Evolutionary conservation across 768 basidiomycete genomes (phyloP), one percentile per base, ranked within the genome.

Genomic region (Austroboletus eburneus): DNA sequence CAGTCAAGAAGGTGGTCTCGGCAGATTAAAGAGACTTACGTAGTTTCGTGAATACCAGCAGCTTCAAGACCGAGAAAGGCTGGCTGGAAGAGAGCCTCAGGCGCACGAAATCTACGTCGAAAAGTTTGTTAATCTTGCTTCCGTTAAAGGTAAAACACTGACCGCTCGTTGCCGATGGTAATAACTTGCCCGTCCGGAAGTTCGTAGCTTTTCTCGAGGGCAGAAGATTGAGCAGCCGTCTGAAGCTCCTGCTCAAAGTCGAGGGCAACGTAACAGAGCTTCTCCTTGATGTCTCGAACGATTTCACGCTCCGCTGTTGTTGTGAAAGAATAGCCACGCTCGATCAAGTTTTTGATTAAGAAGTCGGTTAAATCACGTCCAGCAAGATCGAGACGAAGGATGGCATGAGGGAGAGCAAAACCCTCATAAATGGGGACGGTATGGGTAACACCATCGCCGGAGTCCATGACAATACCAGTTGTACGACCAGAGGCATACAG

Each of bases 401-500:
- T 94, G 57, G 93, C 91, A 67, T 96, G 93, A 37, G 91, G 91
- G 37, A 96, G 79, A 35, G 87, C 72, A 75, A 91, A 95, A 70
- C 83, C 93, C 69, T 96, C 93, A 73, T 95, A 96, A 64, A 96
- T 95, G 54, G 93, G 93, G 29, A 96, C 93, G 23, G 89, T 91
- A 79, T 96, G 92, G 45, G 88, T 84, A 52, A 95, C 92, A 78
- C 92, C 93, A 69, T 96, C 93, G 63, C 92, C 92, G 18, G 93
- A 95, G 71, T 96, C 93, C 61, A 94, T 78, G 22, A 96, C 93
- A 70, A 96, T 85, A 77, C 86, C 86, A 34, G 93, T 95, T 29
- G 92, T 95, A 68, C 92, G 87, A 70, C 92, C 92, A 21, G 92
- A 94, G 30, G 92, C 92, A 70, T 94, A 94, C 34, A 92, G 66